Evolutionary conservation across 495 filamentous ascomycete species (phyloP).

Genomic region (Neurospora africana): DNA sequence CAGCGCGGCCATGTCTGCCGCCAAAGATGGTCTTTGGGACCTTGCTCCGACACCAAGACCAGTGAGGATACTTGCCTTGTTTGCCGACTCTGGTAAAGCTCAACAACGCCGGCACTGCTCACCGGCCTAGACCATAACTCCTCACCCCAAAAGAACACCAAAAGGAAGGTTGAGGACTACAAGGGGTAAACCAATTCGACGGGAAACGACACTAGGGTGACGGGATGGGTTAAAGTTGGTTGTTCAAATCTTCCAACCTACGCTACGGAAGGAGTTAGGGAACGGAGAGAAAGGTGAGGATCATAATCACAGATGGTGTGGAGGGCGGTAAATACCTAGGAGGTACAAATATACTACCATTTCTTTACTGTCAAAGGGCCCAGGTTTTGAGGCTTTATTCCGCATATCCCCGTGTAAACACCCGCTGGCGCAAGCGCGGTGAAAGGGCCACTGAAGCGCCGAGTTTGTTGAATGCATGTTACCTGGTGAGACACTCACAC

Average conservation of each 20-base stretch:
- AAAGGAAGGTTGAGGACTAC: background rate
- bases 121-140: background rate
- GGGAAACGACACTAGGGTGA: background rate
- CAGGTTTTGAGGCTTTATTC: background rate
- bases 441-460: background rate
- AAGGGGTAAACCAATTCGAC: background rate
- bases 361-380: background rate
- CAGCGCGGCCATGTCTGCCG: background rate
- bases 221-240: background rate
- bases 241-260: background rate
- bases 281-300: background rate
- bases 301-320: background rate
- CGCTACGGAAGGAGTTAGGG: background rate
- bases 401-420: background rate
- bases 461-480: background rate
- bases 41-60: background rate
- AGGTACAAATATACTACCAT: too few species aligned
- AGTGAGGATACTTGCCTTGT: background rate
- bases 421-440: background rate
- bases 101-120: background rate
- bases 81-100: background rate
- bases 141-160: background rate
- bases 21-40: background rate
- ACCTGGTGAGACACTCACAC: background rate
- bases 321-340: background rate